phyloP scores from a whole-genome alignment of 495 filamentous ascomycete genomes.

The Astrocystis sublimbata region DNA sequence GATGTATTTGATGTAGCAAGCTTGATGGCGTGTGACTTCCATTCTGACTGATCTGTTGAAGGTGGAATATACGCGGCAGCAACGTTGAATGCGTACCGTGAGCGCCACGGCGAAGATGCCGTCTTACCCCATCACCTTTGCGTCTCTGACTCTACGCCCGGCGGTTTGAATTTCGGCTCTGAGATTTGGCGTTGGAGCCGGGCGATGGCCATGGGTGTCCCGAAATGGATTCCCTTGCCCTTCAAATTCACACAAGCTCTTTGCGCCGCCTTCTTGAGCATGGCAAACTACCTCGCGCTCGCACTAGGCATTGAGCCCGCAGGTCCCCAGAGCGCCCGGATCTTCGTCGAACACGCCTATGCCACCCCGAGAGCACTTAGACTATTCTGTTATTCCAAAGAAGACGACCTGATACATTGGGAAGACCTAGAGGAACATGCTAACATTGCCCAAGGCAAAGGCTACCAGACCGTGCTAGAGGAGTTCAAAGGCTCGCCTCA shows the following conservation, averaged over 20 bases:
- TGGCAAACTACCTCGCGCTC: slow-evolving; percentile 32
- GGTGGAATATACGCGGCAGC: slow-evolving; percentile 53
- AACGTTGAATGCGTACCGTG: slow-evolving; percentile 48
- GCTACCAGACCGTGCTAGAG: slow-evolving; percentile 44
- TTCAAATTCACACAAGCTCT: slow-evolving; percentile 43
- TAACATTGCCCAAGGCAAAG: slow-evolving; percentile 41
- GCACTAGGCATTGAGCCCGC: slow-evolving; percentile 37
- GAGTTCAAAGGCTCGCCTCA: slow-evolving; percentile 56
- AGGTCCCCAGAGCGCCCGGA: slow-evolving; percentile 36
- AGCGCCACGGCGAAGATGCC: slow-evolving; percentile 35
- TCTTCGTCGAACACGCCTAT: slow-evolving; percentile 36
- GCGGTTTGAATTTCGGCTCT: slow-evolving; percentile 46
- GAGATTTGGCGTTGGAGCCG: slow-evolving; percentile 53
- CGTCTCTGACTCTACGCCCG: slow-evolving; percentile 55
- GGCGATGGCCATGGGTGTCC: slow-evolving; percentile 53
- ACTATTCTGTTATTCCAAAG: slow-evolving; percentile 55
- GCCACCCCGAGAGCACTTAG: slow-evolving; percentile 34
- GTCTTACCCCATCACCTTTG: slow-evolving; percentile 48
- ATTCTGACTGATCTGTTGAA: too few relatives aligned
- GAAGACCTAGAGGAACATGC: slow-evolving; percentile 55
- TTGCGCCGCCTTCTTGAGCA: slow-evolving; percentile 40
- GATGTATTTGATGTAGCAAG: too few relatives aligned
- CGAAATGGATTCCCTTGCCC: slow-evolving; percentile 43
- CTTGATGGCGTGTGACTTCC: too few relatives aligned
- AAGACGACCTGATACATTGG: slow-evolving; percentile 56